These are phyloP conservation scores for Gastrodia elata DNA, from an alignment of 106 monocot genomes.

Conservation along the genomic window DNA sequence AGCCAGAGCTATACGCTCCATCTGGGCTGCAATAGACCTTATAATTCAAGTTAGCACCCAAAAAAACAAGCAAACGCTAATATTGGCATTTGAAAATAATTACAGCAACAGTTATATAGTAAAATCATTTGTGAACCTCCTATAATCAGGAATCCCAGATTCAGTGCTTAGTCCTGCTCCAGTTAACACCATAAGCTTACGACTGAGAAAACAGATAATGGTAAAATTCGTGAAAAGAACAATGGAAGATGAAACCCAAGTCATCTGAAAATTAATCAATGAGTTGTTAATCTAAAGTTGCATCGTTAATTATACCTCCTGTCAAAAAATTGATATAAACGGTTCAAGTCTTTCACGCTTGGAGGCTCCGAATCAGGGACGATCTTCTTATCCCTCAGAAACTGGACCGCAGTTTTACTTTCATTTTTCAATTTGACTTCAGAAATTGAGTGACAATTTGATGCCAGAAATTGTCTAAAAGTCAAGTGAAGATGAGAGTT, in stretches of 20 bases:
- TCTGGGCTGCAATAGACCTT: slow-evolving; percentile 55
- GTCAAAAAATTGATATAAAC: slow-evolving; percentile 66
- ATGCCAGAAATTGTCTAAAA: slow-evolving; percentile 14
- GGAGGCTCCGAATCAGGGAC: slow-evolving; percentile 82
- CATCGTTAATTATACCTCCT: slow-evolving; percentile 36
- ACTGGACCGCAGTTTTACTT: slow-evolving; percentile 20
- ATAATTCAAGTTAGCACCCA: neutral
- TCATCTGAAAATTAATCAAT: slow-evolving; percentile 3
- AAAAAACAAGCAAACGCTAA: neutral
- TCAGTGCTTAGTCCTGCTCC: slow-evolving; percentile 99
- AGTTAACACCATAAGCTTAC: slow-evolving; percentile 81
- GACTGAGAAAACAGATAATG: slow-evolving; percentile 31
- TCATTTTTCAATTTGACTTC: slow-evolving; percentile 19
- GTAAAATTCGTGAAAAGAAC: slow-evolving; percentile 4
- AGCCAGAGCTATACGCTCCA: slow-evolving; percentile 98
- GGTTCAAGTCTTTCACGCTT: slow-evolving; percentile 49
- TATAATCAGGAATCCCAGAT: slow-evolving; percentile 97
- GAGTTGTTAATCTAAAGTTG: neutral
- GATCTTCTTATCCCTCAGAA: slow-evolving; percentile 60
- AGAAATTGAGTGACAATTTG: slow-evolving; percentile 19
- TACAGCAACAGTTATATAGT: neutral
- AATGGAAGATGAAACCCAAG: slow-evolving; percentile 1
- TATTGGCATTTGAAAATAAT: neutral
- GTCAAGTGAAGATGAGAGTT: slow-evolving; percentile 9
- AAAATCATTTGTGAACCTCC: slow-evolving; percentile 49